Evolutionary conservation across 441 rosid species (phyloP).

Genomic region (Euphorbia celastroides): DNA sequence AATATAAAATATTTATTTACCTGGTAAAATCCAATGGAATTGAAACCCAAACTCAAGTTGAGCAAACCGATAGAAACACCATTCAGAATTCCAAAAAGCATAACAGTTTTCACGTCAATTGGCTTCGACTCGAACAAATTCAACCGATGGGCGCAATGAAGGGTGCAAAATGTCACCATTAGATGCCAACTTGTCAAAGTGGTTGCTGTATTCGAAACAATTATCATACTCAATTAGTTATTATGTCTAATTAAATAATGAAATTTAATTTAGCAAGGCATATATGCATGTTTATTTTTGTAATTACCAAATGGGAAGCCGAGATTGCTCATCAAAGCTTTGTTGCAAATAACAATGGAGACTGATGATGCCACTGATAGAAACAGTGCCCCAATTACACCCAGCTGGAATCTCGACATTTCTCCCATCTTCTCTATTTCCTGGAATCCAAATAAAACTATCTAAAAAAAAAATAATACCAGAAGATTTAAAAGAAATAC

Average conservation of each 20-base stretch:
- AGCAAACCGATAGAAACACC: conserved; percentile 93
- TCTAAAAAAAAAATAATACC: not conserved
- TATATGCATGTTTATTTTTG: too few species aligned
- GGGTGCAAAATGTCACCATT: conserved; percentile 87
- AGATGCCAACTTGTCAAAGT: conserved; percentile 98
- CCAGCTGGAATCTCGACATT: conserved; percentile 74
- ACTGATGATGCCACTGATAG: conserved; percentile 97
- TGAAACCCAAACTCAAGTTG: conserved; percentile 92
- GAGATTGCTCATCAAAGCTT: conserved; percentile 96
- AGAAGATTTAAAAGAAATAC: not conserved
- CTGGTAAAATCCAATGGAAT: conserved; percentile 95
- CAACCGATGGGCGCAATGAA: conserved; percentile 73
- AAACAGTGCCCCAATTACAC: conserved; percentile 87
- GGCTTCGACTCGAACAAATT: conserved; percentile 78
- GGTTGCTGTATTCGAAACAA: conserved; percentile 41
- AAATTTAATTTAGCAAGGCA: too few species aligned
- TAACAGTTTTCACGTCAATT: conserved; percentile 73
- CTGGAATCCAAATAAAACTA: not conserved
- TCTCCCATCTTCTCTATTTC: conserved; percentile 59
- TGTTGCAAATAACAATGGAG: conserved; percentile 96
- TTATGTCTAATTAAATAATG: too few species aligned
- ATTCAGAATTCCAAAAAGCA: conserved; percentile 92
- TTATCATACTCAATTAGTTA: too few species aligned
- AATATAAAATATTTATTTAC: conserved; percentile 21
- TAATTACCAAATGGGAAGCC: conserved; percentile 96